Evolutionary conservation across 148 eudicot genomes (phyloP), one percentile per base, ranked within the genome.

Genomic region (Suaeda aralocaspica): DNA sequence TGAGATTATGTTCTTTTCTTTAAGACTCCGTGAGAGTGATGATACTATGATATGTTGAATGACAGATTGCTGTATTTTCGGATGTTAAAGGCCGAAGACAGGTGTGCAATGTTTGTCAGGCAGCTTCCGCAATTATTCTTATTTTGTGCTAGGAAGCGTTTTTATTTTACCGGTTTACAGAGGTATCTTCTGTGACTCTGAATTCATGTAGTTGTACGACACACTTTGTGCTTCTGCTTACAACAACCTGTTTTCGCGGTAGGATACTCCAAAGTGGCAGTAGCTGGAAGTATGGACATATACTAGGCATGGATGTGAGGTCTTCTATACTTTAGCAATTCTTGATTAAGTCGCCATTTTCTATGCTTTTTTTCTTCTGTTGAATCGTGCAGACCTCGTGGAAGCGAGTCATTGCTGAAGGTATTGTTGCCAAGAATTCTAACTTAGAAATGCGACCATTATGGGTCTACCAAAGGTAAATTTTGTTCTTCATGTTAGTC

Each of bases 401-500:
- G 96, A 79, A 94, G 82, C 39, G 92, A 87, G 72, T 49, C 85
- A 7, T 80, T 94, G 75, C 98, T 26, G 66, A 75, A 74, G 97
- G 90, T 55, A 82, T 91, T 53, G 83, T 87, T 13, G 81, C 89
- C 18, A 74, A 76, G 48, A 77, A 85, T 55, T 84, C 98, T 48
- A 87, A 87, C 82, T 76, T 94, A 72, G 96, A 94, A 79, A 89
- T 85, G 88, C 84, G 89, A 48, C 97, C 98, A 8, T 60, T 94
- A 62, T 94, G 98, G 96, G 96, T 49, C 34, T 24, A 0, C 97
- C 91, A 55, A 68, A 91, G 98, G 98, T 94, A 81, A 72, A 46
- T 68, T 5, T 18, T 16, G 46, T 42, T 64, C 41, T 25, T 62
- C 1, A 14, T 13, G 42, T 33, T 6, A 42, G n/a, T n/a, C n/a